These are phyloP conservation scores for Xylaria palmicola DNA, from an alignment of 495 filamentous ascomycete species.

Conservation along the genomic window DNA sequence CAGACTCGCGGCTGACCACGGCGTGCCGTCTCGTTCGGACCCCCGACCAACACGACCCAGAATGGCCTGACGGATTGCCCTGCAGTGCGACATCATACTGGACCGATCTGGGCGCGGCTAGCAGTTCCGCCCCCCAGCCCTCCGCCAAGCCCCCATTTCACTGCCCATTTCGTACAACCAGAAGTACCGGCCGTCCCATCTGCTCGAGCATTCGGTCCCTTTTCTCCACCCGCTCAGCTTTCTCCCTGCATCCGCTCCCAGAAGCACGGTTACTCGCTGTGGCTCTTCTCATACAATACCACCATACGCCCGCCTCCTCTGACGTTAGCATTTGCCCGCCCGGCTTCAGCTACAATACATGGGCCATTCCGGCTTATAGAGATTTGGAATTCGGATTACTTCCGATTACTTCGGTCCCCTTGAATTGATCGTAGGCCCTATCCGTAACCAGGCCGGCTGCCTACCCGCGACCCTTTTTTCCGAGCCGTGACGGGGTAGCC, in stretches of 20 bases:
- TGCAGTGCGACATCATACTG: neutral
- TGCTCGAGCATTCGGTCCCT: neutral
- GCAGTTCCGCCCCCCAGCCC: neutral
- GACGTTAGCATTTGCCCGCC: neutral
- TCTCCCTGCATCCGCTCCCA: constrained; percentile 14
- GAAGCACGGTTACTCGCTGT: constrained; percentile 4
- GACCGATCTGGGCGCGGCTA: neutral
- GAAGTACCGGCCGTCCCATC: neutral
- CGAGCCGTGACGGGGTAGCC: neutral
- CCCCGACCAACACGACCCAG: constrained; percentile 1
- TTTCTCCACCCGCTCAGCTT: constrained; percentile 1
- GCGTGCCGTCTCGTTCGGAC: neutral
- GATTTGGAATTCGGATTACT: neutral
- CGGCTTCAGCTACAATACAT: neutral
- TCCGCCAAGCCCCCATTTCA: neutral
- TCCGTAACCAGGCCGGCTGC: neutral
- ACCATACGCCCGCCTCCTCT: neutral
- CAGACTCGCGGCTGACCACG: constrained; percentile 3
- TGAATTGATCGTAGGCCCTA: neutral
- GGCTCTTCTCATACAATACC: constrained; percentile 8
- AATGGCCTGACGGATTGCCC: constrained; percentile 5
- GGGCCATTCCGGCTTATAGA: neutral
- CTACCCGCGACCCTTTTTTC: neutral
- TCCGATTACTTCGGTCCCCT: no score
- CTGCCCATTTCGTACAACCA: constrained; percentile 5